Evolutionary conservation across 2,329 filamentous ascomycete species (phyloP).

Genomic region (Rachicladosporium sp.): DNA sequence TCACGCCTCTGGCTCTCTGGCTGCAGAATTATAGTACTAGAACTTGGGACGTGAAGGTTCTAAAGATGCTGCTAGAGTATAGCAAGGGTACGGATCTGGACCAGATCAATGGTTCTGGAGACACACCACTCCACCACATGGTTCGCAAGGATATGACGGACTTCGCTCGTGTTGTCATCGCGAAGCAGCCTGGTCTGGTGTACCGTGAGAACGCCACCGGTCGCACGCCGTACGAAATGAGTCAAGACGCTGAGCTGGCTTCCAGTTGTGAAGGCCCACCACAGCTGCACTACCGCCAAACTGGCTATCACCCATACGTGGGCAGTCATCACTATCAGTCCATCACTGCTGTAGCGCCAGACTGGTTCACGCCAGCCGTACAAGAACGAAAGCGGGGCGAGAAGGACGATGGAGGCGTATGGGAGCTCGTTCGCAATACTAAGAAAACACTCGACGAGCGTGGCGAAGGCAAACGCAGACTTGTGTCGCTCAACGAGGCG

Average conservation of each 20-base stretch:
- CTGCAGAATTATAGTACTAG: background rate
- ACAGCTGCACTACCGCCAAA: background rate
- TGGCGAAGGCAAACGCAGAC: slow-evolving; percentile 32
- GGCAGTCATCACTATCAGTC: slow-evolving; percentile 3
- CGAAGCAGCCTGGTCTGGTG: slow-evolving; percentile 41
- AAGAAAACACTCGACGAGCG: slow-evolving; percentile 9
- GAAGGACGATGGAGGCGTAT: slow-evolving; percentile 1
- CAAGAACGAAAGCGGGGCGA: slow-evolving; percentile 3
- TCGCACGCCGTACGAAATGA: slow-evolving; percentile 57
- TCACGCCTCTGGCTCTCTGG: slow-evolving; percentile 48
- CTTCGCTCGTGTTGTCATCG: too few relatives aligned
- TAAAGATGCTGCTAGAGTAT: slow-evolving; percentile 18
- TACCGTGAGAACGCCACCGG: slow-evolving; percentile 66
- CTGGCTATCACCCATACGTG: background rate
- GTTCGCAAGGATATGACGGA: slow-evolving; percentile 30
- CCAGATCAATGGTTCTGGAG: slow-evolving; percentile 51
- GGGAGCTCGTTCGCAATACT: too few relatives aligned
- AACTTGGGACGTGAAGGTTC: background rate
- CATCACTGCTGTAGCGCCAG: slow-evolving; percentile 5
- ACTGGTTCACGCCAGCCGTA: background rate
- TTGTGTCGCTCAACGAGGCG: slow-evolving; percentile 47
- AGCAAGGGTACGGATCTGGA: slow-evolving; percentile 40
- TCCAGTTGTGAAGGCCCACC: slow-evolving; percentile 12
- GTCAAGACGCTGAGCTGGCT: slow-evolving; percentile 42
- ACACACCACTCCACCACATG: slow-evolving; percentile 51